phyloP scores from a whole-genome alignment of 805 yeast genomes.

The Schizosaccharomyces octosporus region DNA sequence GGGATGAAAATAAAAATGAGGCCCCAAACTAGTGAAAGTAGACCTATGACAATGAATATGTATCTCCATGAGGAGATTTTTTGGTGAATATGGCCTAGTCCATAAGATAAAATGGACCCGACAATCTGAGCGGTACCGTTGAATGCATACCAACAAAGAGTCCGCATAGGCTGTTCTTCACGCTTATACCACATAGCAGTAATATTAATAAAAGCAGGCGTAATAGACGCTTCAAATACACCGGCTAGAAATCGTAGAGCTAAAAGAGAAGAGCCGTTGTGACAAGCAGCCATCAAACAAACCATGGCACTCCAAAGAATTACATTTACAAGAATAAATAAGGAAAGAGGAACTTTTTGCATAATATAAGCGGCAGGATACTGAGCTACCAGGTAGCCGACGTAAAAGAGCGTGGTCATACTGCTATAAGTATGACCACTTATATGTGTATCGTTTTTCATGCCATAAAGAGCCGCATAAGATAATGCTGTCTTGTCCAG shows the following conservation, averaged over 20 bases:
- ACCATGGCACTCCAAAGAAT: conserved; percentile 40
- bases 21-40: conserved; percentile 26
- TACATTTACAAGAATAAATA: conserved; percentile 23
- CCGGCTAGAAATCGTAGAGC: conserved; percentile 27
- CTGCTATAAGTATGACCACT: conserved; percentile 15
- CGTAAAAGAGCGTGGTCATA: conserved; percentile 18
- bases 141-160: conserved; percentile 15
- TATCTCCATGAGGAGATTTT: conserved; percentile 25
- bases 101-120: conserved; percentile 27
- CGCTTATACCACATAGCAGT: conserved; percentile 38
- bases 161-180: conserved; percentile 26
- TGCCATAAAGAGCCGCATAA: conserved; percentile 29
- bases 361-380: conserved; percentile 22
- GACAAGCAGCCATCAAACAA: conserved; percentile 26
- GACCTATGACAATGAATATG: conserved; percentile 29
- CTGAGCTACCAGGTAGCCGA: conserved; percentile 40
- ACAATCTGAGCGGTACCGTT: conserved; percentile 19
- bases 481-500: conserved; percentile 35
- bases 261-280: conserved; percentile 22
- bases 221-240: conserved; percentile 24
- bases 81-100: conserved; percentile 14
- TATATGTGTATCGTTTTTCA: conserved; percentile 23
- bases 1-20: conserved; percentile 23
- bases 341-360: conserved; percentile 35
- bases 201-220: conserved; percentile 29